Conservation (phyloP, 2,329 filamentous ascomycete species). For the Verticillium alfalfae region DNA sequence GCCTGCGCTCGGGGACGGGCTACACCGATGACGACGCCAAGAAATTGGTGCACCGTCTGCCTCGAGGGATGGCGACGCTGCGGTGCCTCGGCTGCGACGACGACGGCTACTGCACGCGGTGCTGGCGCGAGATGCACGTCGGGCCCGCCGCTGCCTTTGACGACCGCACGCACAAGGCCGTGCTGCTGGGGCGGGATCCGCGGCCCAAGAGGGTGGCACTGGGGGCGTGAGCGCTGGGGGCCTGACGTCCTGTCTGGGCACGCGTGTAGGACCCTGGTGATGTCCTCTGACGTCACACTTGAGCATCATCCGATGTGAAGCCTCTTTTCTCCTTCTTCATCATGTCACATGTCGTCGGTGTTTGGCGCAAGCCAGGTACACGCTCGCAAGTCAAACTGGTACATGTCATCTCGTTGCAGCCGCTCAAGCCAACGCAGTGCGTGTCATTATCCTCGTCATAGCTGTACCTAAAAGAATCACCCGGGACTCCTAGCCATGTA, state of each 20-base stretch:
- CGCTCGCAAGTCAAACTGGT: no score
- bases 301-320: no score
- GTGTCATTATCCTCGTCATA: background rate
- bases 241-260: conserved; percentile 12
- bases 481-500: background rate
- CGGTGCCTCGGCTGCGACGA: conserved; percentile 66
- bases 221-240: conserved; percentile 31
- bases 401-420: background rate
- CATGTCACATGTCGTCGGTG: no score
- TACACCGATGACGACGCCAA: conserved; percentile 67
- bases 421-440: conserved; percentile 1
- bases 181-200: conserved; percentile 44
- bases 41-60: conserved; percentile 78
- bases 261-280: no score
- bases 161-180: conserved; percentile 63
- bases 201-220: conserved; percentile 27
- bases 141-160: conserved; percentile 65
- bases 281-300: no score
- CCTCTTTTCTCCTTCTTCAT: no score
- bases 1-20: conserved; percentile 29
- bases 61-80: conserved; percentile 70
- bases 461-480: background rate
- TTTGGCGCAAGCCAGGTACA: no score
- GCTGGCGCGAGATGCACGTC: conserved; percentile 77
- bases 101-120: conserved; percentile 70